Conservation (phyloP, 139 green algal species). For the Chlamydomonas incerta region DNA sequence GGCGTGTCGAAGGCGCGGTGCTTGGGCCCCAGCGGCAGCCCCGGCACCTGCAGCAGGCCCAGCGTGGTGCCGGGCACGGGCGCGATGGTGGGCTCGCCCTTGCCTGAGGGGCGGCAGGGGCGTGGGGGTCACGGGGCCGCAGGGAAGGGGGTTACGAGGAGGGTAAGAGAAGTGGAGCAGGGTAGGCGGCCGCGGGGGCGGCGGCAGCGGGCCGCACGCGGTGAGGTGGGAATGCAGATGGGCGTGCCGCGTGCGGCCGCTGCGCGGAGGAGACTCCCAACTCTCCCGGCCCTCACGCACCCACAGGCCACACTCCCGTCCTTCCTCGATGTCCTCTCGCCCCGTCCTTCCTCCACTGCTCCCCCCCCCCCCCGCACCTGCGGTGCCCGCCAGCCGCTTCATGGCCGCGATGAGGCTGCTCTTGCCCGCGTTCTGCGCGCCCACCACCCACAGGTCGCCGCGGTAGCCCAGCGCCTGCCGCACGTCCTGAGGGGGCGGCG, state of each 20-base stretch:
- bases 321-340: too few relatives aligned
- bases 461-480: conserved; percentile 51
- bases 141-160: too few relatives aligned
- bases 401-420: conserved; percentile 95
- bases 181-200: neutral
- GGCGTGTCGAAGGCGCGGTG: conserved; percentile 93
- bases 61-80: conserved; percentile 95
- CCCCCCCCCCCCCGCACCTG: neutral
- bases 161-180: neutral
- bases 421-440: conserved; percentile 93
- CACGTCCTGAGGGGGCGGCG: conserved; percentile 9
- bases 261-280: too few relatives aligned
- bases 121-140: too few relatives aligned
- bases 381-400: conserved; percentile 67
- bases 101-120: conserved; percentile 6
- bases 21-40: conserved; percentile 79
- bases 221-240: too few relatives aligned
- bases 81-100: conserved; percentile 83
- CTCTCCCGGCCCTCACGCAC: too few relatives aligned
- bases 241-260: too few relatives aligned
- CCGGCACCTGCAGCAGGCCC: conserved; percentile 79
- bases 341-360: too few relatives aligned
- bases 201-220: neutral
- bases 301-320: too few relatives aligned
- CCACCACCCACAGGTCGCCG: conserved; percentile 96